Evolutionary conservation across 306 rosid genomes (phyloP).

Genomic region (Fagus sylvatica): DNA sequence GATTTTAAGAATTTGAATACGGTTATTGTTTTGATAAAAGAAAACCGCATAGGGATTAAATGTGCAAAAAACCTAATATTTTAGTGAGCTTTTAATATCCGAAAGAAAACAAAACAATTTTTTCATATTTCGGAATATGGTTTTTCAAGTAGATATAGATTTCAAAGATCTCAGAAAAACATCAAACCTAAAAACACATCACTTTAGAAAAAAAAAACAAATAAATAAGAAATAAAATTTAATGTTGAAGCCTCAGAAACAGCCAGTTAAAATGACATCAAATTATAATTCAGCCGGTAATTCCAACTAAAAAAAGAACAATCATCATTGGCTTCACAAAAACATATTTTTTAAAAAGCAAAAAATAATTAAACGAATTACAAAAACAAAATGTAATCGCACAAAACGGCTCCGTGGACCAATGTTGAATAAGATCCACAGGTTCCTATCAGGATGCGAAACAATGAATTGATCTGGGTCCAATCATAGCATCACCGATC

Average conservation of each 20-base stretch:
- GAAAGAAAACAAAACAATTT: too few species aligned
- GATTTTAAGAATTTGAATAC: too few species aligned
- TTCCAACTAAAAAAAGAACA: conserved; percentile 51
- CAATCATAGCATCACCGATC: conserved; percentile 80
- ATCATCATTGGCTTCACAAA: conserved; percentile 59
- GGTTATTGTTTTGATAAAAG: too few species aligned
- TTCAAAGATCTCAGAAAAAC: too few species aligned
- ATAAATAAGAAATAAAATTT: background rate
- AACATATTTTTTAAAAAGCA: background rate
- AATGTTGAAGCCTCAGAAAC: conserved; percentile 53
- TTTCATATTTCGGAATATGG: too few species aligned
- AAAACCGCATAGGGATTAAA: too few species aligned
- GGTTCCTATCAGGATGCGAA: conserved; percentile 81
- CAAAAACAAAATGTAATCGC: conserved; percentile 51
- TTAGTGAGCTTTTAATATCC: too few species aligned
- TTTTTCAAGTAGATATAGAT: too few species aligned
- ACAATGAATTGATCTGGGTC: conserved; percentile 47
- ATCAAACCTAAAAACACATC: too few species aligned
- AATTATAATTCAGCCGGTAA: conserved; percentile 63
- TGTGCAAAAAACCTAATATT: too few species aligned
- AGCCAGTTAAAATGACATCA: conserved; percentile 66
- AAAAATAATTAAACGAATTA: too few species aligned
- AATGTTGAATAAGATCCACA: conserved; percentile 33
- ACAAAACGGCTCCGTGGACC: conserved; percentile 74
- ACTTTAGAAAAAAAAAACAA: too few species aligned